A percentile compares a stretch with the other conserved stretches of the same genome.
Conservation (phyloP, 495 filamentous ascomycete genomes). For the Podospora pseudopauciseta region DNA sequence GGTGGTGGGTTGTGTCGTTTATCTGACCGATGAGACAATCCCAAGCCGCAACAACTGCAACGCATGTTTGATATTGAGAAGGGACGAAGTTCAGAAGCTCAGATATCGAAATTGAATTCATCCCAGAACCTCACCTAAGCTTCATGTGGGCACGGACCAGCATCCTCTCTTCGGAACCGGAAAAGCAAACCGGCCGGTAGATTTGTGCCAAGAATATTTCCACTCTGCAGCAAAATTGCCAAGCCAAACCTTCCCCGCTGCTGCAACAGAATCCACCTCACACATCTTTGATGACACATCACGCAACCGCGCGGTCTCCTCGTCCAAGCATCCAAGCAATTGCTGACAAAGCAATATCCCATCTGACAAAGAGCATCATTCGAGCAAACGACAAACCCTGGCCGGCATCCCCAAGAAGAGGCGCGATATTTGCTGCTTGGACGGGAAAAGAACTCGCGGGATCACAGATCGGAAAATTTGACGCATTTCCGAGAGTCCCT, state of each 20-base stretch:
- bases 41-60: too few species aligned
- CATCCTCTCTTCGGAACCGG: neutral
- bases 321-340: neutral
- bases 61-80: too few species aligned
- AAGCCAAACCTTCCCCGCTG: neutral
- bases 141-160: neutral
- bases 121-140: too few species aligned
- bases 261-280: neutral
- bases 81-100: too few species aligned
- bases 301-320: neutral
- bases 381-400: neutral
- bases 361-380: conserved; percentile 8
- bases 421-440: neutral
- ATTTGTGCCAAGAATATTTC: neutral
- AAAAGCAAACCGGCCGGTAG: neutral
- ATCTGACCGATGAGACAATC: neutral
- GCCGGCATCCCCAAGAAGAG: neutral
- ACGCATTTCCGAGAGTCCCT: neutral
- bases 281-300: neutral
- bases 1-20: neutral
- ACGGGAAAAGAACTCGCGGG: neutral
- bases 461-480: conserved; percentile 4
- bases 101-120: too few species aligned
- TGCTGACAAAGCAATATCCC: conserved; percentile 9
- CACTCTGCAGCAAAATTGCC: neutral